Base-by-base conservation (phyloP, 441 rosid genomes). In the Metrosideros polymorpha region DNA sequence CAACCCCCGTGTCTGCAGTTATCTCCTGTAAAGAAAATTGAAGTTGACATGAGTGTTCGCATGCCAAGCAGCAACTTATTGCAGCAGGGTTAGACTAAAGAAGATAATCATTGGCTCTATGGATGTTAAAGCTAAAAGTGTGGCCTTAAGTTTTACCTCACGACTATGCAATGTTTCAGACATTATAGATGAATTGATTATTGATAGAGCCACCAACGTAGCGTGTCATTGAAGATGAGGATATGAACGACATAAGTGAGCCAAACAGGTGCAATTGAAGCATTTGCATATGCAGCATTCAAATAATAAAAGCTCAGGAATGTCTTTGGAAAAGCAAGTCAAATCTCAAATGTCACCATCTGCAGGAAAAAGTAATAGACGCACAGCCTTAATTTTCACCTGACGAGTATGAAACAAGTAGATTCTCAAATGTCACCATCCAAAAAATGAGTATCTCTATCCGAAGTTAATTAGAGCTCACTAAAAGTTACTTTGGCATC, bases 1-100 rank as follows among this genome's bases (percentile, higher is more conserved):
- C 97, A 57, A 92, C 87, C 89, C 88, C 91, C 6, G 91, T 85
- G 89, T 97, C 99, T 24, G 97, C 94, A 82, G 95, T 96, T 89
- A 95, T 85, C 86, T 95, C 98, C 98, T 95, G 94, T 89, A 88
- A 52, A 55, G 9, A 82, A 42, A 30, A 77, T 76, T 12, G 71
- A 51, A 63, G 76, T 24, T 10, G 76, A 84, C 42, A 43, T 5
- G 13, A 85, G 32, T 2, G 4, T 24, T 24, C 15, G 4, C 27
- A 75, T 24, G 47, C 50, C 50, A 2, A 75, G 49, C 49, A 75
- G 82, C 29, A 24, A 75, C 29, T 75, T 39, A 5, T 52, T 50
- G 84, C 56, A 32, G 56, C 42, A 42, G 42, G 49, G 29, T 42
- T 12, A 42, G 29, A 42, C 24, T 49, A 75, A 75, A 12, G 50